Percentiles rank a stretch among this genome's conserved stretches.
phyloP scores from a whole-genome alignment of 306 rosid genomes.

The Trifolium fragiferum region DNA sequence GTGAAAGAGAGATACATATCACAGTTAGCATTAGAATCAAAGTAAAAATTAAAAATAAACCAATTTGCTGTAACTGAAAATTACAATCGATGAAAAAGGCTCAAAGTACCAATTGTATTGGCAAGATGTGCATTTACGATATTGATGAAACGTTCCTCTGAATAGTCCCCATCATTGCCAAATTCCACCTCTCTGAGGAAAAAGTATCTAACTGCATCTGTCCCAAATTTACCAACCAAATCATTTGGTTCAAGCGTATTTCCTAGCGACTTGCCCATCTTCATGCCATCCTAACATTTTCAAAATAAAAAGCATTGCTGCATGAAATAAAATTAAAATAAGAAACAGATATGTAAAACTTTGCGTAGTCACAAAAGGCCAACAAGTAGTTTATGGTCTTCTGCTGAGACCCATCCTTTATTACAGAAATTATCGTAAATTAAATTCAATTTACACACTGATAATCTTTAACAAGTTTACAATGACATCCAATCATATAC shows the following conservation, averaged over 20 bases:
- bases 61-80: conserved; percentile 21
- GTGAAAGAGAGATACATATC: conserved; percentile 31
- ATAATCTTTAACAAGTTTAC: background rate
- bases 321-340: conserved; percentile 66
- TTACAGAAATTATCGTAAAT: conserved; percentile 12
- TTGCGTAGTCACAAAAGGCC: conserved; percentile 24
- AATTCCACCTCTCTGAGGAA: conserved; percentile 94
- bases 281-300: conserved; percentile 94
- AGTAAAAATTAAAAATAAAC: background rate
- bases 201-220: conserved; percentile 95
- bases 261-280: conserved; percentile 97
- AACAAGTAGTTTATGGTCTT: conserved; percentile 16
- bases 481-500: background rate
- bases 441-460: conserved; percentile 1
- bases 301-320: conserved; percentile 73
- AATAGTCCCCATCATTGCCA: conserved; percentile 93
- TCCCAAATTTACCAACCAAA: conserved; percentile 79
- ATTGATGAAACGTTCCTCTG: conserved; percentile 91
- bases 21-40: conserved; percentile 29
- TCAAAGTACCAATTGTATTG: conserved; percentile 78
- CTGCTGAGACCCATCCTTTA: background rate
- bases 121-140: conserved; percentile 98
- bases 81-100: conserved; percentile 31
- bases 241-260: conserved; percentile 97
- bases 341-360: conserved; percentile 49